These are phyloP conservation scores for Tephrocybe sp. DNA, from an alignment of 768 basidiomycete species.

Conservation along the genomic window DNA sequence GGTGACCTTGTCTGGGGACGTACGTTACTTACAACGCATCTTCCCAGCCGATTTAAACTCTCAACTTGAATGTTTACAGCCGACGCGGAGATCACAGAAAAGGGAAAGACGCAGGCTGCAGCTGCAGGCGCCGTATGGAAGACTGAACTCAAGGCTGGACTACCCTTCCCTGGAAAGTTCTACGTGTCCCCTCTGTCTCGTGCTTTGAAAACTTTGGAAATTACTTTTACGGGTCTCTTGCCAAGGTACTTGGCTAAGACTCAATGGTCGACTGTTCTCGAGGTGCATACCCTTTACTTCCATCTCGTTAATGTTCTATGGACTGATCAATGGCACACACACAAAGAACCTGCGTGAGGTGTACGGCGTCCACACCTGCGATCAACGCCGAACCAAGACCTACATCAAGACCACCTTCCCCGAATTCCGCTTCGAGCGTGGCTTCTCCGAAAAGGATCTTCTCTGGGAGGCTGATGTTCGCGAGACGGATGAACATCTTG, in stretches of 20 bases:
- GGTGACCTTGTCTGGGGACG: conserved; percentile 72
- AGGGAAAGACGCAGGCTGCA: conserved; percentile 57
- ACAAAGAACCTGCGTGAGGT: conserved; percentile 59
- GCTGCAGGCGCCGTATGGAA: conserved; percentile 46
- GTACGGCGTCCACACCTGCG: conserved; percentile 69
- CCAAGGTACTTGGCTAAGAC: not conserved
- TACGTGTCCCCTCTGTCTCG: conserved; percentile 66
- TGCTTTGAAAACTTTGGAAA: conserved; percentile 53
- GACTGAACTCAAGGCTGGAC: conserved; percentile 36
- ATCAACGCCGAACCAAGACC: conserved; percentile 50
- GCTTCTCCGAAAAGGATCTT: conserved; percentile 60
- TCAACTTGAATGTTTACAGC: conserved; percentile 32
- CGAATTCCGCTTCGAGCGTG: conserved; percentile 50
- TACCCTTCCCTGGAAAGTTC: conserved; percentile 53
- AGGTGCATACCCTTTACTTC: not conserved
- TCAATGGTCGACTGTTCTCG: conserved; percentile 1
- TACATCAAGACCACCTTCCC: conserved; percentile 51
- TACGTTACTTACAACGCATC: conserved; percentile 31
- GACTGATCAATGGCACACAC: conserved; percentile 20
- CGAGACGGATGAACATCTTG: conserved; percentile 48
- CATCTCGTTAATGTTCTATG: too few species aligned
- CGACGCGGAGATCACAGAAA: conserved; percentile 59
- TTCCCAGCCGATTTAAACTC: not conserved
- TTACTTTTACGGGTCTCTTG: conserved; percentile 44
- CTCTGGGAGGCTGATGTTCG: conserved; percentile 55